Evolutionary conservation across 306 rosid species (phyloP).

Genomic region (Vicia villosa): DNA sequence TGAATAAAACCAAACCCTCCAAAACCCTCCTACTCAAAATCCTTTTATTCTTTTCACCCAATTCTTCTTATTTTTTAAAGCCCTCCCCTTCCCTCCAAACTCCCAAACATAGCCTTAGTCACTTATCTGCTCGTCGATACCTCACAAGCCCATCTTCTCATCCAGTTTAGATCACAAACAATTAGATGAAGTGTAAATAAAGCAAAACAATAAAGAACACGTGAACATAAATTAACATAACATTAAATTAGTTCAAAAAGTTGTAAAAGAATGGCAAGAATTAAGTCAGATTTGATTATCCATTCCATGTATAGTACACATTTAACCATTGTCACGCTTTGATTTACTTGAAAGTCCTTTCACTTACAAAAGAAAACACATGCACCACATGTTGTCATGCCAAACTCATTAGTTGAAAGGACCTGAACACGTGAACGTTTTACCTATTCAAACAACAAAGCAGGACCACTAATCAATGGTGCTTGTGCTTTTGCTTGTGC

Average conservation of each 20-base stretch:
- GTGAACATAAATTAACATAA: not conserved
- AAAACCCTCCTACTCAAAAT: too few relatives aligned
- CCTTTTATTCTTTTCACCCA: too few relatives aligned
- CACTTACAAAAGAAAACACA: constrained; percentile 42
- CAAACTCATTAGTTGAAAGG: constrained; percentile 36
- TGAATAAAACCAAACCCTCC: too few relatives aligned
- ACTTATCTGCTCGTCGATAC: too few relatives aligned
- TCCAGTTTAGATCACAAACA: too few relatives aligned
- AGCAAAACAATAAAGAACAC: not conserved
- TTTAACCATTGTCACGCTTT: not conserved
- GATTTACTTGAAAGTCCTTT: not conserved
- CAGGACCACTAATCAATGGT: constrained; percentile 27
- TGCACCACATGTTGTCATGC: constrained; percentile 55
- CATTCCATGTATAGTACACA: too few relatives aligned
- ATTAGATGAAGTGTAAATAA: not conserved
- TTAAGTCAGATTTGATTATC: not conserved
- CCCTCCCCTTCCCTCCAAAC: too few relatives aligned
- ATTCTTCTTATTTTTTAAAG: too few relatives aligned
- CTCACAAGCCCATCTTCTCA: too few relatives aligned
- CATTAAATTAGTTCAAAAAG: not conserved
- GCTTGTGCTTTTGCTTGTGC: not conserved
- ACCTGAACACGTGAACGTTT: constrained; percentile 48
- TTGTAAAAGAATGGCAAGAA: not conserved
- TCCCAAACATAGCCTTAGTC: too few relatives aligned
- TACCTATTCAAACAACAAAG: constrained; percentile 29